Evolutionary conservation across 2,329 filamentous ascomycete genomes (phyloP), one percentile per base, ranked within the genome.

Genomic region (Diaporthe sp.): DNA sequence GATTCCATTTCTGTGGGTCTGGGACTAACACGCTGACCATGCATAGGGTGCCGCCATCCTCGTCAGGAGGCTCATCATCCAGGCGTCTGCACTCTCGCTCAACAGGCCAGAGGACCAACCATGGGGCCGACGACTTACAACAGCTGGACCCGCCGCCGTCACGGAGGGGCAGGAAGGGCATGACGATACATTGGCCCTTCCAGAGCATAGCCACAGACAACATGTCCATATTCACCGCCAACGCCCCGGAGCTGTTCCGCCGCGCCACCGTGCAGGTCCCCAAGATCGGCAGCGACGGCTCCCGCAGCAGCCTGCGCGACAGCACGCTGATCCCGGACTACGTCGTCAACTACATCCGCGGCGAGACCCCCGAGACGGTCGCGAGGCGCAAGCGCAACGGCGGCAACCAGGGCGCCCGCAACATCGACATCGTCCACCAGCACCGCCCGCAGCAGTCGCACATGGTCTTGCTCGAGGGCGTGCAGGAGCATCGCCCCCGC

Each of bases 251-350:
- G 44, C 44, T 74, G 25, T 71, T 73, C 53, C 72, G 72, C 42
- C 72, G 67, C 46, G 67, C 72, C 3, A 76, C 72, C 28, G 68
- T 68, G 31, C 55, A 73, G 44, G 62, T 59, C 8, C 74, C 69
- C 7, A 73, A 42, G 51, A n/a, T 58, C 42, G 61, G 59, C 49
- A 28, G 79, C 28, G 78, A 76, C n/a, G 78, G 74, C 67, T 70
- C 72, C 17, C 69, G 58, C 12, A 77, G 77, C 12, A 70, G 77
- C 39, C 61, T 76, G 46, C 75, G 77, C 65, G 84, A 86, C 74
- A 83, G 83, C 73, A 85, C 87, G 72, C 84, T 90, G 44, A 85
- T 90, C 22, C 89, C 89, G 12, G 89, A 90, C 81, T 90, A 90
- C 77, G 86, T 90, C 55, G 84, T 89, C 77, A 87, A 89, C 80